These are phyloP conservation scores for Cutaneotrichosporon arboriforme DNA, from an alignment of 1,284 basidiomycete species.

Conservation along the genomic window DNA sequence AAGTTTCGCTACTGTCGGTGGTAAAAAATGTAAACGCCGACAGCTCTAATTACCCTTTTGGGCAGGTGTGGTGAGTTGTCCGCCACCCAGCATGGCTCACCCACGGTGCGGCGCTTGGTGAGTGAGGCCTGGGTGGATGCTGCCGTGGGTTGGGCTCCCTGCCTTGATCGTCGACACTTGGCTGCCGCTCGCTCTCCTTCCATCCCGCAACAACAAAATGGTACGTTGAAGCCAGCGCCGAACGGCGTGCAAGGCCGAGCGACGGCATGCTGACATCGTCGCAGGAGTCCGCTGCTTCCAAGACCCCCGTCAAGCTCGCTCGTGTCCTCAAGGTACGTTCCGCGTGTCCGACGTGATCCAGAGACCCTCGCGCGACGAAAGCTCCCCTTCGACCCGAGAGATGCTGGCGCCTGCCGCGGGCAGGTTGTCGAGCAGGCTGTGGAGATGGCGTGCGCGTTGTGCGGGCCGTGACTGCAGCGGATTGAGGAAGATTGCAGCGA, in stretches of 20 bases:
- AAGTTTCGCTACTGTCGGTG: not conserved
- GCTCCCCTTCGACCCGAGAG: no score
- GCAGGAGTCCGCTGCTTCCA: constrained; percentile 58
- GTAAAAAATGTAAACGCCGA: constrained; percentile 1
- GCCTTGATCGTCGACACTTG: not conserved
- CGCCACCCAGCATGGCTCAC: no score
- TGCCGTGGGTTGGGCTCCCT: no score
- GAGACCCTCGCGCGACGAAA: not conserved
- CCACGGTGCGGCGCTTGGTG: no score
- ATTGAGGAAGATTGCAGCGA: no score
- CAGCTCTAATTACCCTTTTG: not conserved
- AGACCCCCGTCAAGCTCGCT: constrained; percentile 88
- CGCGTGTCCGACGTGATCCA: not conserved
- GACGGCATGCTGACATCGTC: constrained; percentile 3
- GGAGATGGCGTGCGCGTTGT: no score
- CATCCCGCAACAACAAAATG: constrained; percentile 36
- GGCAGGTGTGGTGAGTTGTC: not conserved
- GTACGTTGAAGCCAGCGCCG: constrained; percentile 7
- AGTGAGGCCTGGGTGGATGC: not conserved
- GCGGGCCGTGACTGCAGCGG: no score
- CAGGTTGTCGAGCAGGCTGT: not conserved
- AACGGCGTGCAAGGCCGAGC: constrained; percentile 6
- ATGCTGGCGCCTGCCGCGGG: not conserved
- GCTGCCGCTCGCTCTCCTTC: constrained; percentile 2
- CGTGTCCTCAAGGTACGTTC: constrained; percentile 66